Evolutionary conservation across 2,329 filamentous ascomycete species (phyloP).

Genomic region (Paecilomyces sp.): DNA sequence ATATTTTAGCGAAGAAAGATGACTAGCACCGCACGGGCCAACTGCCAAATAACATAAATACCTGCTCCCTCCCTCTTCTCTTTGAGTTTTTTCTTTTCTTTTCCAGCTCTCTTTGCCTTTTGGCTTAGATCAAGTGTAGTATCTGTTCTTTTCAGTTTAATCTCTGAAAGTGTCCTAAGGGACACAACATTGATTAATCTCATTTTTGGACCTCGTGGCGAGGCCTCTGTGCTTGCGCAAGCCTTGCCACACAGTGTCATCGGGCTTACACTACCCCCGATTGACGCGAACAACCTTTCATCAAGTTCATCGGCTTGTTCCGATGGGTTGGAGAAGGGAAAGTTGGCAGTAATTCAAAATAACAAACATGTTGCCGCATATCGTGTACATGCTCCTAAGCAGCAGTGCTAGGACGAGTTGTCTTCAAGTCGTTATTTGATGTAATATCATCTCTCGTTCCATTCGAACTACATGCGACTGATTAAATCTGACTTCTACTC

Average conservation of each 20-base stretch:
- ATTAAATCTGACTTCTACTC: no score
- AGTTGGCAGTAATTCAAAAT: no score
- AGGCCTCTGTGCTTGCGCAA: constrained; percentile 68
- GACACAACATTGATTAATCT: constrained; percentile 71
- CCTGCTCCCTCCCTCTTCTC: constrained; percentile 4
- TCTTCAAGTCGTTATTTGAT: no score
- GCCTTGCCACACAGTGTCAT: constrained; percentile 61
- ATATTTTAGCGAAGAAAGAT: background rate
- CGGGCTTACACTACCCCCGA: constrained; percentile 68
- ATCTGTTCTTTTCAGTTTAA: constrained; percentile 98
- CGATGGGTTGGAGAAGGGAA: background rate
- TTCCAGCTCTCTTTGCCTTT: constrained; percentile 49
- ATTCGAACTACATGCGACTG: background rate
- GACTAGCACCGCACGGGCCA: constrained; percentile 15
- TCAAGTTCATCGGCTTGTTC: background rate
- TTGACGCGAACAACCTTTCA: constrained; percentile 52
- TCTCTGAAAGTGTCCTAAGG: constrained; percentile 77
- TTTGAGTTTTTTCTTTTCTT: constrained; percentile 34
- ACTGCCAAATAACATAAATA: constrained; percentile 21
- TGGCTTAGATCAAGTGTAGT: constrained; percentile 89
- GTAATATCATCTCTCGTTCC: background rate
- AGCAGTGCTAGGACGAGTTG: no score
- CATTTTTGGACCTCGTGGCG: constrained; percentile 59
- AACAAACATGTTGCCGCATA: no score
- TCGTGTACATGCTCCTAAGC: no score